Evolutionary conservation across 805 yeast genomes (phyloP).

Genomic region (Grigorovia jiainica): DNA sequence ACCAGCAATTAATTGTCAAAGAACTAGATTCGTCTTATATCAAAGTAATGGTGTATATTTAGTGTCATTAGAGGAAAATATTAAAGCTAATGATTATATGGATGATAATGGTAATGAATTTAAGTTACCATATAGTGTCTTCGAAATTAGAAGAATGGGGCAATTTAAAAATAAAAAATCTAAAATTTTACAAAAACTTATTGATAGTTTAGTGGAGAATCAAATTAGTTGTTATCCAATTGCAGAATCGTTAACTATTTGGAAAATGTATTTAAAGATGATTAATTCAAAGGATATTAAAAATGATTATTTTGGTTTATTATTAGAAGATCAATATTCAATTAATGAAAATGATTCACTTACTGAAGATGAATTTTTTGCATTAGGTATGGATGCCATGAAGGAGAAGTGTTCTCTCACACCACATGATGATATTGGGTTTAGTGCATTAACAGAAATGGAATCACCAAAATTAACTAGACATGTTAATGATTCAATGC

Average conservation of each 20-base stretch:
- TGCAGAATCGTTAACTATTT: slow-evolving; percentile 10
- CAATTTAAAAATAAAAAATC: background rate
- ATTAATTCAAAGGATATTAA: slow-evolving; percentile 7
- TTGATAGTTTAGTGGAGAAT: slow-evolving; percentile 13
- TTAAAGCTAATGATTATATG: background rate
- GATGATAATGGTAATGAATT: slow-evolving; percentile 7
- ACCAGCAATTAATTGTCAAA: slow-evolving; percentile 14
- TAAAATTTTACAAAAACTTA: slow-evolving; percentile 2
- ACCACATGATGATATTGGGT: background rate
- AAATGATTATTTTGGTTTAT: slow-evolving; percentile 8
- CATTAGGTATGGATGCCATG: slow-evolving; percentile 13
- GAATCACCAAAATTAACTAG: background rate
- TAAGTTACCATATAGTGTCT: slow-evolving; percentile 12
- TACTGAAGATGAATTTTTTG: slow-evolving; percentile 17
- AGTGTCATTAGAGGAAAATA: slow-evolving; percentile 20
- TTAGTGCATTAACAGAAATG: background rate
- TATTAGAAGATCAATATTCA: slow-evolving; percentile 13
- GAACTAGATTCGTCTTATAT: slow-evolving; percentile 20
- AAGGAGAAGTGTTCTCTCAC: slow-evolving; percentile 3
- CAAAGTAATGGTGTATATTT: slow-evolving; percentile 9
- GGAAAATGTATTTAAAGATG: slow-evolving; percentile 15
- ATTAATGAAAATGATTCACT: slow-evolving; percentile 6
- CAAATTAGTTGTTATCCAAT: slow-evolving; percentile 19
- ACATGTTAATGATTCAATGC: background rate
- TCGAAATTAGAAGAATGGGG: slow-evolving; percentile 11